Base-by-base conservation (phyloP, 2,329 filamentous ascomycete species). In the Aureobasidium sp. region DNA sequence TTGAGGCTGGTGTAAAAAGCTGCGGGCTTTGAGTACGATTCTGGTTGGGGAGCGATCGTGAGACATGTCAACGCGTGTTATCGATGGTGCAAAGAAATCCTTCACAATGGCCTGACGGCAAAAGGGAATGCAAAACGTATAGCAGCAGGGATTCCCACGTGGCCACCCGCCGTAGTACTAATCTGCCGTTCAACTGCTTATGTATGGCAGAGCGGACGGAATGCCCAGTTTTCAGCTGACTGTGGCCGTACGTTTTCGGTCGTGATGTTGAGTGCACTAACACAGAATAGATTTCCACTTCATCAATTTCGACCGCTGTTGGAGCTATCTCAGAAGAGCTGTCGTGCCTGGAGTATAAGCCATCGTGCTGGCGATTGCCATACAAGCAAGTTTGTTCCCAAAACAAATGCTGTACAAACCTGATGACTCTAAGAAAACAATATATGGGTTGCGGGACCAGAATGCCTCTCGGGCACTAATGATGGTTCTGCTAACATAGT, bases 141-240 rank as follows among this genome's bases (percentile, higher is more conserved):
- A 50, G 48, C 48, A 50, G 48, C 48, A 37, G 48, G 48, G 48
- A 50, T 50, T 50, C 48, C 29, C 49, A 22, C n/a, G 49, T 52
- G n/a, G 49, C 39, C 49, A 52, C 49, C 49, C n/a, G 39, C 49
- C 49, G n/a, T 22, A 52, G 31, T 52, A 52, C 49, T 52, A 52
- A 52, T 52, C 49, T 39, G 33, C 49, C 49, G 49, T 52, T 52
- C 49, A 52, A 52, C 49, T 52, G 49, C 49, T 52, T 52, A 52
- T 52, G 49, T 52, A 52, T 52, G 49, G 49, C 49, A 52, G 49
- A 52, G 49, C 49, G 49, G 49, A 52, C 49, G 49, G 49, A 33
- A 52, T 52, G 49, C 49, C 49, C 49, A 52, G 49, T 52, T 52
- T 52, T 52, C 49, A 52, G 49, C 49, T 52, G 49, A 52, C 49